These are phyloP conservation scores for Fusarium sp. DNA, from an alignment of 2,329 filamentous ascomycete species.

Conservation along the genomic window DNA sequence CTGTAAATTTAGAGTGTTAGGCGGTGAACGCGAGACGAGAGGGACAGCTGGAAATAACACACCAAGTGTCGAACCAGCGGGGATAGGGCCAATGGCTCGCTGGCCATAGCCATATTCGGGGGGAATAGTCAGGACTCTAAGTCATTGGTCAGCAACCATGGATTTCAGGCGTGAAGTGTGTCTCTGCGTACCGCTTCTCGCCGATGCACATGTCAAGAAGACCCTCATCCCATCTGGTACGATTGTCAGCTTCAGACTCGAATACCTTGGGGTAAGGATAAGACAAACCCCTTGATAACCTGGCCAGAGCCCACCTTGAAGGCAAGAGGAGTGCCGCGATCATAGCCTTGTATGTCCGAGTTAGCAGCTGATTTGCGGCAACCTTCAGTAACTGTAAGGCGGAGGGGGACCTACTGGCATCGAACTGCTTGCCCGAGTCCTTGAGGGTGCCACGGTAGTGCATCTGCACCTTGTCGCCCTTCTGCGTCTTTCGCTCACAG, in stretches of 20 bases:
- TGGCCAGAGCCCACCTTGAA: slow-evolving; percentile 83
- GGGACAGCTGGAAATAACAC: slow-evolving; percentile 45
- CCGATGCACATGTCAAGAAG: slow-evolving; percentile 94
- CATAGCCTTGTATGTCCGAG: slow-evolving; percentile 63
- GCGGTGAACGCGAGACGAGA: slow-evolving; percentile 9
- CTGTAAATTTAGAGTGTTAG: slow-evolving; percentile 51
- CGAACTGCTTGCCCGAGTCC: slow-evolving; percentile 79
- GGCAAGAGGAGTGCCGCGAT: slow-evolving; percentile 76
- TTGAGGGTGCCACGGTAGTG: slow-evolving; percentile 89
- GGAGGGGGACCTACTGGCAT: slow-evolving; percentile 66
- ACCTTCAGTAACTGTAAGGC: slow-evolving; percentile 14
- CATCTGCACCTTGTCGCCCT: slow-evolving; percentile 82
- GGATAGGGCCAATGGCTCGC: slow-evolving; percentile 81
- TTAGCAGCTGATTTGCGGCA: slow-evolving; percentile 15
- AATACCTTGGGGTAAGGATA: slow-evolving; percentile 11
- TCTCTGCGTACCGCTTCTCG: slow-evolving; percentile 72
- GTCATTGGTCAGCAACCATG: slow-evolving; percentile 22
- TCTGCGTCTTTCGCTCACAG: slow-evolving; percentile 79
- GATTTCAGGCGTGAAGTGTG: slow-evolving; percentile 1
- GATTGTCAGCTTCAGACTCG: slow-evolving; percentile 31
- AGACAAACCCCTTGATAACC: slow-evolving; percentile 84
- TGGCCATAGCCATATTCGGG: slow-evolving; percentile 85
- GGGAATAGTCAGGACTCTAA: slow-evolving; percentile 84
- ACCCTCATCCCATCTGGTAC: slow-evolving; percentile 82
- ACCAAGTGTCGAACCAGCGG: slow-evolving; percentile 80